Evolutionary conservation across 1,284 basidiomycete genomes (phyloP), one percentile per base, ranked within the genome.

Genomic region (Bondarzewia mesenterica): DNA sequence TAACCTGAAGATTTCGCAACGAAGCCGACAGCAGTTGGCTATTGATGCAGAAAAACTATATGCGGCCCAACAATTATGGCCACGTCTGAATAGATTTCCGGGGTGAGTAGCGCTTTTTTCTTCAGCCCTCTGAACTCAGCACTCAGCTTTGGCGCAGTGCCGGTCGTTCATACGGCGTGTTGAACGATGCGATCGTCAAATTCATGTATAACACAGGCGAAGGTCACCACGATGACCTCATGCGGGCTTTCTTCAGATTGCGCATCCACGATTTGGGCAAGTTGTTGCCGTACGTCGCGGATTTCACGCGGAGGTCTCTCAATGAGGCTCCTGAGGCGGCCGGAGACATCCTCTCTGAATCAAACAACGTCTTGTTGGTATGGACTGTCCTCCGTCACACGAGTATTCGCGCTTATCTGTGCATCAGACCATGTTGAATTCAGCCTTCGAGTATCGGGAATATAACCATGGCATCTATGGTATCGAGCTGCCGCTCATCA

Each of bases 21-120:
- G 74, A 32, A 82, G 82, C 48, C 78, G 91, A 27, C 82, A 93
- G 55, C 73, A 75, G 32, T 70, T 99, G 36, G 84, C 82, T 22
- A 78, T 75, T n/a, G 87, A 98, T 61, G 90, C 91, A 2, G 93
- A 98, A 67, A 90, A 92, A 57, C 70, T 97, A 12, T 85, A 85
- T 52, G 86, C 90, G 1, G 85, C 82, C 4, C 77, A 84, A 50
- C 85, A 89, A 36, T 70, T 98, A 16, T 99, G 95, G 95, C 62
- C 81, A 23, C 74, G 78, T 56, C 82, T 93, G 61, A 93, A 93
- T 59, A 77, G 84, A 22, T 69, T 75, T 22, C 67, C 85, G n/a
- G 68, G 73, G 82, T 86, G 60, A 48, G 80, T 65, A 21, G 20
- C n/a, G 7, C 21, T 7, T 18, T 27, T 32, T 18, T 44, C 21